A percentile compares a stretch with the other conserved stretches of the same genome.
These are phyloP conservation scores for Clitoria ternatea DNA, from an alignment of 306 rosid genomes.

Conservation along the genomic window DNA sequence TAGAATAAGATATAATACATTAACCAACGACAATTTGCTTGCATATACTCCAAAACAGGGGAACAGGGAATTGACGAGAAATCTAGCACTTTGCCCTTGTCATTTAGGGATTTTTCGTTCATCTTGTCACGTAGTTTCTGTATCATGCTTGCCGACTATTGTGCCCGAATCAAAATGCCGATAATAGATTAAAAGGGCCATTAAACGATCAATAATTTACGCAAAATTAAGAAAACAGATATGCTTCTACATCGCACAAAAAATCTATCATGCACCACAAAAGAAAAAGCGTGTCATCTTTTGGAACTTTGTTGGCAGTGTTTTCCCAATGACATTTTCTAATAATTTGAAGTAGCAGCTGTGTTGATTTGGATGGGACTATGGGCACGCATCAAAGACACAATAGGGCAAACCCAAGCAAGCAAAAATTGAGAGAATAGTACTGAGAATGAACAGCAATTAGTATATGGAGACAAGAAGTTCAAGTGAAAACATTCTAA, in stretches of 20 bases:
- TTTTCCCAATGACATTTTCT: not conserved
- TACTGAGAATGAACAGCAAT: not conserved
- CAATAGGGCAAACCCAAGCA: not conserved
- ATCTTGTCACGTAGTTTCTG: slow-evolving; percentile 21
- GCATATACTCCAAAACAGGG: not conserved
- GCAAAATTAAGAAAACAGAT: not conserved
- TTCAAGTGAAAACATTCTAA: not conserved
- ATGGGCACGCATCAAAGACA: not conserved
- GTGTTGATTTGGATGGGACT: not conserved
- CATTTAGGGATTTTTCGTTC: not conserved
- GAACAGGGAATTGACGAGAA: not conserved
- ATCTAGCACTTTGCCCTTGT: not conserved
- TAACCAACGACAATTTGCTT: not conserved
- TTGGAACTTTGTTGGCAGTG: slow-evolving; percentile 4
- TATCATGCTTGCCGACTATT: not conserved
- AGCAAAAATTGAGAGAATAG: not conserved
- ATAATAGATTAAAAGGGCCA: not conserved
- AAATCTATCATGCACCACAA: not conserved
- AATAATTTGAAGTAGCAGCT: not conserved
- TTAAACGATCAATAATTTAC: not conserved
- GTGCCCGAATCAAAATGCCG: not conserved
- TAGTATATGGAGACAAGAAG: not conserved
- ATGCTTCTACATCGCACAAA: not conserved
- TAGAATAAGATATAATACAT: not conserved
- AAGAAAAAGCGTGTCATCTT: not conserved